These are phyloP conservation scores for Alliaria petiolata DNA, from an alignment of 345 rosid genomes.

Conservation along the genomic window DNA sequence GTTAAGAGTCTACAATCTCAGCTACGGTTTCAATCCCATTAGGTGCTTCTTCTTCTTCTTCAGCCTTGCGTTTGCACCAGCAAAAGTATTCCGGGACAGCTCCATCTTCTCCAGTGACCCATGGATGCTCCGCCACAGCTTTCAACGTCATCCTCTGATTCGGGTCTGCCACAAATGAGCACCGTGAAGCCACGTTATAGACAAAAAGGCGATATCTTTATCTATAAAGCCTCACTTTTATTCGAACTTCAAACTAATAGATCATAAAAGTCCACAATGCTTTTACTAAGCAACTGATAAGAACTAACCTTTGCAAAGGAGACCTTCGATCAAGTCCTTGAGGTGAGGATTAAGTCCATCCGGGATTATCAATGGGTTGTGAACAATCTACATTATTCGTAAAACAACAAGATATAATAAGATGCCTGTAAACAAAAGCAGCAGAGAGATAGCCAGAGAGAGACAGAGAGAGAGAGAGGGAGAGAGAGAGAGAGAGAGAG, in stretches of 20 bases:
- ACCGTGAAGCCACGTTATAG: background rate
- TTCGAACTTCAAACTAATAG: background rate
- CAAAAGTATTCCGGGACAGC: conserved; percentile 49
- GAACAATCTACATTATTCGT: conserved; percentile 52
- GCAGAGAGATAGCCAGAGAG: background rate
- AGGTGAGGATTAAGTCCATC: conserved; percentile 55
- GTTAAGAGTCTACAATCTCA: background rate
- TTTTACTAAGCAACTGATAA: background rate
- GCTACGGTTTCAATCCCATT: background rate
- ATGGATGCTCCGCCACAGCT: conserved; percentile 53
- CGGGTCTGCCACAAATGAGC: conserved; percentile 53
- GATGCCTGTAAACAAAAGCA: background rate
- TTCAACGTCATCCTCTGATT: conserved; percentile 57
- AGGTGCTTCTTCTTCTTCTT: background rate
- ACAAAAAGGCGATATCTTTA: background rate
- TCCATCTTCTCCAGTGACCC: conserved; percentile 73
- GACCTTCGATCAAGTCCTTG: conserved; percentile 63
- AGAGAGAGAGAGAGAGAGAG: background rate
- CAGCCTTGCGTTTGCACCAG: conserved; percentile 67
- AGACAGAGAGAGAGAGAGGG: no score
- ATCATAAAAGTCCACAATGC: background rate
- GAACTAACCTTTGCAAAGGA: conserved; percentile 76
- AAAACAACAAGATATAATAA: background rate
- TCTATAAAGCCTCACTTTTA: no score
- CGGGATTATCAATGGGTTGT: conserved; percentile 56